Evolutionary conservation across 225 moss, liverwort and hornwort genomes (phyloP), one percentile per base, ranked within the genome.

Genomic region (Lunularia cruciata): DNA sequence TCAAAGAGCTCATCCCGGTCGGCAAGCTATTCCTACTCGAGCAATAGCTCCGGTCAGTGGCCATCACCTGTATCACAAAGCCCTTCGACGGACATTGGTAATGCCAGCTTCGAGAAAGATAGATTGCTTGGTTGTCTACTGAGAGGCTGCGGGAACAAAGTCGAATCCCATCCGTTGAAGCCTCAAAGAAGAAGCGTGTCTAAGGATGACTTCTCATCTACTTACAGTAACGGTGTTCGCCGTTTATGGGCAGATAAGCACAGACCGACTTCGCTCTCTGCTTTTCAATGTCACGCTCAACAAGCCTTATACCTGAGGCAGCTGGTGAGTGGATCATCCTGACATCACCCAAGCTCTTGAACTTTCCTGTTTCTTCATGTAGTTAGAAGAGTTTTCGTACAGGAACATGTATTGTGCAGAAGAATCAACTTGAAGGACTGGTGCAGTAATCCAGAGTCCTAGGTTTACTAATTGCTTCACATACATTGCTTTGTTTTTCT

Each of bases 221-320:
- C 51, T 20, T 73, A 68, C 11, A 78, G 61, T 33, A 32, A 78
- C 56, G 73, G 73, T 43, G 73, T 73, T 47, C 72, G 68, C 34
- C 57, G 67, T 38, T 19, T 78, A 34, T 78, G 78, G 78, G 78
- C 73, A 5, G 78, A 78, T 30, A 78, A 78, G 68, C 72, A 73
- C 52, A 25, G 55, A 32, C 78, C 78, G 3, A 72, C 42, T 20
- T 72, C 73, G 53, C 56, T 78, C 28, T 60, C 60, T 20, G 14
- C 34, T 42, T 78, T 78, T 47, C 62, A 49, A 20, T 72, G 72
- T 31, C 73, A 78, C 69, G 5, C 61, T 6, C 54, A 47, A 27
- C 68, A 72, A 54, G n/a, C 73, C 11, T 19, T 57, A 56, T 63
- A 68, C 19, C 62, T 78, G 25, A 73, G 62, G 55, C 72, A 78